phyloP scores from a whole-genome alignment of 805 yeast species.

The Dipodascopsis uninucleata region DNA sequence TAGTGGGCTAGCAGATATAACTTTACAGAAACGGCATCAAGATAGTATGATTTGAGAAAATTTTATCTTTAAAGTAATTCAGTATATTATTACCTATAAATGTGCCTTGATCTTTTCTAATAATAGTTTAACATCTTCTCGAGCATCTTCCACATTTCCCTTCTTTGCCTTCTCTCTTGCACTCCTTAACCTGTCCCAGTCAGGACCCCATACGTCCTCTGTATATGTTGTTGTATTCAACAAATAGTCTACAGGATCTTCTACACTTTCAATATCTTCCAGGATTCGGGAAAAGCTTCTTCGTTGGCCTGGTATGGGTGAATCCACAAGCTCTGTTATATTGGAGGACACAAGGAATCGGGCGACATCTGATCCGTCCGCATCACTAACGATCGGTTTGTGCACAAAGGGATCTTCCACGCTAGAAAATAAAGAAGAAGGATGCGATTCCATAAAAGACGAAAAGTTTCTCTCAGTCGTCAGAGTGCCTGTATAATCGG shows the following conservation, averaged over 20 bases:
- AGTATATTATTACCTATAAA: constrained; percentile 1
- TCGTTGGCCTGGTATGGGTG: constrained; percentile 7
- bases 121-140: constrained; percentile 6
- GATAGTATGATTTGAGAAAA: neutral
- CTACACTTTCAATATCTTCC: constrained; percentile 8
- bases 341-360: constrained; percentile 15
- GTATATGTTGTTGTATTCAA: constrained; percentile 19
- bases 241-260: constrained; percentile 27
- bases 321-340: constrained; percentile 11
- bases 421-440: too few relatives aligned
- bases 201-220: constrained; percentile 27
- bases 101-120: constrained; percentile 14
- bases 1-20: neutral
- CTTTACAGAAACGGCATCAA: neutral
- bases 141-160: constrained; percentile 15
- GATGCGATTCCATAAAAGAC: too few relatives aligned
- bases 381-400: too few relatives aligned
- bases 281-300: constrained; percentile 9
- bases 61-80: too few relatives aligned
- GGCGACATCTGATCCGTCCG: constrained; percentile 23
- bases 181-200: constrained; percentile 16
- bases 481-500: too few relatives aligned
- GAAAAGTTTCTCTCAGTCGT: too few relatives aligned
- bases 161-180: constrained; percentile 12
- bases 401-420: too few relatives aligned